Conservation (phyloP, 345 rosid species). For the Eucalyptus tenuipes region DNA sequence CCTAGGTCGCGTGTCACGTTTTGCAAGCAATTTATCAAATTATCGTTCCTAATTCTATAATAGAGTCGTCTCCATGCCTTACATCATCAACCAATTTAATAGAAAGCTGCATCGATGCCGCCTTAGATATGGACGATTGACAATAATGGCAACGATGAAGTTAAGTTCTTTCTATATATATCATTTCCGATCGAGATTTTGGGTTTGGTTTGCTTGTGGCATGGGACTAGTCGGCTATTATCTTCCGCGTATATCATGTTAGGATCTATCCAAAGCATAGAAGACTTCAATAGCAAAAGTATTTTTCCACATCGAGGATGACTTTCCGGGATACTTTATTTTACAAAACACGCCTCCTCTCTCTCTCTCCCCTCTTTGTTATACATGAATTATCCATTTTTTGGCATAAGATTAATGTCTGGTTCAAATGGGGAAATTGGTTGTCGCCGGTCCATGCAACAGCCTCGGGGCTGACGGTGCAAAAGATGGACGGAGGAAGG, state of each 20-base stretch:
- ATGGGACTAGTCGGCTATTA: not conserved
- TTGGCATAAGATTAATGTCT: not conserved
- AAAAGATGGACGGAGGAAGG: not conserved
- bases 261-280: not conserved
- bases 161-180: not conserved
- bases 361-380: not conserved
- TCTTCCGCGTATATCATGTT: not conserved
- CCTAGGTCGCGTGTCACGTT: not conserved
- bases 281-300: not conserved
- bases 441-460: not conserved
- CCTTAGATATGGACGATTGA: not conserved
- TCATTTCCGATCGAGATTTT: too few relatives aligned
- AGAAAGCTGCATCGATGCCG: not conserved
- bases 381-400: not conserved
- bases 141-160: not conserved
- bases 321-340: not conserved
- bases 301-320: not conserved
- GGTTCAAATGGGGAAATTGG: accelerated
- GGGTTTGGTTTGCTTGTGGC: not conserved
- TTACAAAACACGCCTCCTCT: not conserved
- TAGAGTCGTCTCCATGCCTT: not conserved
- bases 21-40: not conserved
- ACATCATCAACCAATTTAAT: not conserved
- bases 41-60: not conserved
- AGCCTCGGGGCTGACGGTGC: not conserved